Percentiles rank a stretch among this genome's conserved stretches.
Evolutionary conservation across 1,284 basidiomycete species (phyloP).

Genomic region (Leccinum solheimii): DNA sequence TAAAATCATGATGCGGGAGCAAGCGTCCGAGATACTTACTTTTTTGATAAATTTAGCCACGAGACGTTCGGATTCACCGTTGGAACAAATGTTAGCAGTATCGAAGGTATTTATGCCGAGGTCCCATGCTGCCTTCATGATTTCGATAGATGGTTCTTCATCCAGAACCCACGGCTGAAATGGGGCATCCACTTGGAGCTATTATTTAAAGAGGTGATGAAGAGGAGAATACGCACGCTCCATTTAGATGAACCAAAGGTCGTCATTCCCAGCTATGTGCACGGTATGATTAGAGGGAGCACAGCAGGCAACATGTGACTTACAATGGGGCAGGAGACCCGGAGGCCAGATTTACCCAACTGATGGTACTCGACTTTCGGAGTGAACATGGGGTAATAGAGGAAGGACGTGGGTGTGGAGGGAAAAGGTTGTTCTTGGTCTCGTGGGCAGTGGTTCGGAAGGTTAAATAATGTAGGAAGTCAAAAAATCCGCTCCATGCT

Average conservation of each 20-base stretch:
- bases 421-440: too few species aligned
- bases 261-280: neutral
- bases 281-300: neutral
- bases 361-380: neutral
- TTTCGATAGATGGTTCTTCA: neutral
- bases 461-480: too few species aligned
- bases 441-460: too few species aligned
- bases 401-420: too few species aligned
- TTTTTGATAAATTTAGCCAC: neutral
- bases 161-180: neutral
- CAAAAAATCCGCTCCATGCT: too few species aligned
- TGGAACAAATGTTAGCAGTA: neutral
- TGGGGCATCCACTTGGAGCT: neutral
- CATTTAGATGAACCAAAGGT: neutral
- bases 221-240: neutral
- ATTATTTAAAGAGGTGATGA: neutral
- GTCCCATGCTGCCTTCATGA: neutral
- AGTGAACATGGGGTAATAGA: constrained; percentile 5
- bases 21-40: neutral
- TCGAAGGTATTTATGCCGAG: neutral
- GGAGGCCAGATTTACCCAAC: neutral
- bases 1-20: neutral
- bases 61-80: neutral
- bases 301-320: neutral
- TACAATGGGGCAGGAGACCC: neutral